A percentile compares a stretch with the other conserved stretches of the same genome.
phyloP scores from a whole-genome alignment of 2,329 filamentous ascomycete species.

The Cercospora sp. region DNA sequence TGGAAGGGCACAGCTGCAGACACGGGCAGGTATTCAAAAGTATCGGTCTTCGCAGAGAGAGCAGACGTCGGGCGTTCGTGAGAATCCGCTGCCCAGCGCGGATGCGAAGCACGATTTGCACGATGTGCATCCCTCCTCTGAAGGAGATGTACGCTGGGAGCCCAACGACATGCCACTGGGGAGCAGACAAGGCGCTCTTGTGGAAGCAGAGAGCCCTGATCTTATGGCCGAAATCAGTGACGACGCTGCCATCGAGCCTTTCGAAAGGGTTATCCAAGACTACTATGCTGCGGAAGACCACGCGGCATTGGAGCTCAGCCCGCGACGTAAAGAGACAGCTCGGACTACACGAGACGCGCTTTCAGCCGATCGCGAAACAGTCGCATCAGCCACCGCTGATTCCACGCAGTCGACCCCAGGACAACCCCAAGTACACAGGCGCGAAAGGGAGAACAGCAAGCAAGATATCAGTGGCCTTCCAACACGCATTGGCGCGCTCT shows the following conservation, averaged over 20 bases:
- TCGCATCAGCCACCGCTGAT: neutral
- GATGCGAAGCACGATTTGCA: neutral
- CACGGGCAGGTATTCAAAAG: neutral
- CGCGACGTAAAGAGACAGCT: neutral
- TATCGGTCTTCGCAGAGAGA: neutral
- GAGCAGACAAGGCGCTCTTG: neutral
- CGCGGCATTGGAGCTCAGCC: neutral
- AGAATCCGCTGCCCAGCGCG: neutral
- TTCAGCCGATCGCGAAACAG: neutral
- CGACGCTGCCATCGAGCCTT: neutral
- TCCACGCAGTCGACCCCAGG: neutral
- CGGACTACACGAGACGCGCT: neutral
- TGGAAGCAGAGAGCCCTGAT: neutral
- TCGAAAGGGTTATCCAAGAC: neutral
- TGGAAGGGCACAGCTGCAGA: neutral
- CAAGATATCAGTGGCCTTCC: neutral
- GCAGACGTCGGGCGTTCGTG: neutral
- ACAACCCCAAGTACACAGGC: neutral
- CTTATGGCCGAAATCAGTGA: neutral
- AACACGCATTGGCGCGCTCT: neutral
- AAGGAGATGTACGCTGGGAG: neutral
- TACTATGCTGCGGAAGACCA: slow-evolving; percentile 1
- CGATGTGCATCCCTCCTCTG: neutral
- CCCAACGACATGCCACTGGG: neutral
- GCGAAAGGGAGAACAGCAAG: neutral